Percentiles rank a stretch among this genome's conserved stretches.
These are phyloP conservation scores for Ilex aquifolium DNA, from an alignment of 257 asterid genomes.

Conservation along the genomic window DNA sequence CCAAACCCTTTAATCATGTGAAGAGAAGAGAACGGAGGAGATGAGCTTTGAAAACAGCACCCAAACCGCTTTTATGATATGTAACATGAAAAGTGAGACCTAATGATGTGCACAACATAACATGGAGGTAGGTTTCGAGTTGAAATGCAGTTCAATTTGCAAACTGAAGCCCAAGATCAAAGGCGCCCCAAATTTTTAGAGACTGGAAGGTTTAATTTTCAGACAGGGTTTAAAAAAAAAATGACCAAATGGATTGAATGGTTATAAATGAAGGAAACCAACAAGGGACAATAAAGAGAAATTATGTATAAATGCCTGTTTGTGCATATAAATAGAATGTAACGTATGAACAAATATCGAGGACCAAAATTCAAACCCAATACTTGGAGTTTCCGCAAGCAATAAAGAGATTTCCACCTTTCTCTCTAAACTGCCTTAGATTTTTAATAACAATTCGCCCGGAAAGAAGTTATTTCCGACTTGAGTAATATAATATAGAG, in stretches of 20 bases:
- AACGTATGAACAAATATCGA: neutral
- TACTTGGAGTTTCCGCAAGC: constrained; percentile 6
- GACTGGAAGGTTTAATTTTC: constrained; percentile 19
- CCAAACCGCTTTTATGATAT: too few relatives aligned
- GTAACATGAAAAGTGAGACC: neutral
- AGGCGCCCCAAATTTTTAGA: constrained; percentile 20
- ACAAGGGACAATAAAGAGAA: constrained; percentile 7
- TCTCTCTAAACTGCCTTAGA: constrained; percentile 25
- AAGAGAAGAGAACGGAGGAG: neutral
- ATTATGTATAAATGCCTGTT: constrained; percentile 6
- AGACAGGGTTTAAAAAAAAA: constrained; percentile 11
- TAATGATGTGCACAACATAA: too few relatives aligned
- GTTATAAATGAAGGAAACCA: constrained; percentile 22
- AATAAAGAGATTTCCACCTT: constrained; percentile 16
- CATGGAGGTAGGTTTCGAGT: neutral
- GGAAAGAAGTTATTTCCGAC: too few relatives aligned
- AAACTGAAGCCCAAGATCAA: neutral
- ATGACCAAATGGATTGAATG: constrained; percentile 15
- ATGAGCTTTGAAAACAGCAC: neutral
- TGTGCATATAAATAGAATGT: constrained; percentile 3
- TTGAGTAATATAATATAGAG: too few relatives aligned
- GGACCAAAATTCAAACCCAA: constrained; percentile 17
- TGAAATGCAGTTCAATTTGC: neutral
- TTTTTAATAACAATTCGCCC: constrained; percentile 5
- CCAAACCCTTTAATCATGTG: neutral